Conservation (phyloP, 2,329 filamentous ascomycete species). For the Coleophoma cylindrospora region DNA sequence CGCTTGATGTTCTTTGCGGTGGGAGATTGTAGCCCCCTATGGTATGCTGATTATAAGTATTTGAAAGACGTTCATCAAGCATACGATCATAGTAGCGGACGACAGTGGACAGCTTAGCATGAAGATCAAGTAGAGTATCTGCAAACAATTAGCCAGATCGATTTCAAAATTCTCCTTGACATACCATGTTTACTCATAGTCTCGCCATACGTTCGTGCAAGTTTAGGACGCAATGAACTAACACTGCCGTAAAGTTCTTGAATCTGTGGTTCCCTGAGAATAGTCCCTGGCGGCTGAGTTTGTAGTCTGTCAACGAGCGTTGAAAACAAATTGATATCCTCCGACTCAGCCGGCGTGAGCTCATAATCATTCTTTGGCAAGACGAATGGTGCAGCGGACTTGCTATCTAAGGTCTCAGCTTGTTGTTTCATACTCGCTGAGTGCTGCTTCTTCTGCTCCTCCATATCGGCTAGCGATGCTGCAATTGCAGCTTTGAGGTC, state of each 20-base stretch:
- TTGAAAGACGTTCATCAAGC: conserved; percentile 91
- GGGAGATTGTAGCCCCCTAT: conserved; percentile 60
- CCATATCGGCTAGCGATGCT: conserved; percentile 92
- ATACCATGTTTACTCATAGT: conserved; percentile 98
- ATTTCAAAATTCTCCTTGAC: conserved; percentile 22
- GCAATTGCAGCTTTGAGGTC: conserved; percentile 94
- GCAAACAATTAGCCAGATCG: conserved; percentile 27
- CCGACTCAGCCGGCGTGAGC: conserved; percentile 85
- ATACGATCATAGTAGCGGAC: conserved; percentile 97
- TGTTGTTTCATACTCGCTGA: conserved; percentile 79
- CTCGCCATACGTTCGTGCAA: conserved; percentile 93
- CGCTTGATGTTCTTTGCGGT: conserved; percentile 42
- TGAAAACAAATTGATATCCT: conserved; percentile 95
- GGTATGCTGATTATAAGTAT: conserved; percentile 80
- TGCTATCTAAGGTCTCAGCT: conserved; percentile 47
- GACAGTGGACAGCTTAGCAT: conserved; percentile 92
- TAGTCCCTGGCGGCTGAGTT: conserved; percentile 91
- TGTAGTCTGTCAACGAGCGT: conserved; percentile 92
- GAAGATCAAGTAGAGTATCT: conserved; percentile 91
- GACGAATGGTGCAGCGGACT: conserved; percentile 46
- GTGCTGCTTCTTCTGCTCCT: conserved; percentile 93
- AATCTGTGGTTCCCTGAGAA: conserved; percentile 93
- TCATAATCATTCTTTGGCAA: conserved; percentile 91
- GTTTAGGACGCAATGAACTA: conserved; percentile 84
- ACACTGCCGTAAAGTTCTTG: conserved; percentile 98